Evolutionary conservation across 1,284 basidiomycete species (phyloP), one percentile per base, ranked within the genome.

Genomic region (Leccinum griseonigrum): DNA sequence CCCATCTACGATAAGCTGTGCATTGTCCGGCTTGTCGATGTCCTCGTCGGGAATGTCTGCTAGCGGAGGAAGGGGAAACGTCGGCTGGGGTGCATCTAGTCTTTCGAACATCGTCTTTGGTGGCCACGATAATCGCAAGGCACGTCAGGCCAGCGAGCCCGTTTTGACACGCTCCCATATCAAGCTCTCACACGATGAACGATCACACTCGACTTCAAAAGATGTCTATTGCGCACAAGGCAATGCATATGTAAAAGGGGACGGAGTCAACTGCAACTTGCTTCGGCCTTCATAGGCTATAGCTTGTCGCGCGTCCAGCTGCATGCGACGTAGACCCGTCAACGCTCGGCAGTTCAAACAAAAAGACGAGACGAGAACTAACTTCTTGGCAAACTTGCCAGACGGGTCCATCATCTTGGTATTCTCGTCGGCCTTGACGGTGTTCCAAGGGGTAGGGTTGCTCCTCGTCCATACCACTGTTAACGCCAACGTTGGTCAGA

Each of bases 391-490:
- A 65, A 92, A 91, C 67, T 84, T 86, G 70, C 88, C 84, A 77
- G 88, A 86, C 43, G 90, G 83, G 58, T 83, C 75, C 70, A 86
- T 71, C 60, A 93, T 54, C 78, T 93, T 93, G 61, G 83, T 89
- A 65, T 83, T 83, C 75, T 92, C 85, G 67, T 87, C 81, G 46
- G 83, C 86, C 72, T 90, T 82, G 72, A 93, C 81, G 63, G 83
- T 80, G 74, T 90, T 89, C 89, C 90, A 93, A 18, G 91, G 91
- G 11, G 86, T 86, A 11, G 90, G 90, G 80, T 93, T 93, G 71
- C 68, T 78, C 78, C 86, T 90, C 53, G 88, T 86, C 91, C 91
- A 93, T 70, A 92, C 78, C 64, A 93, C 91, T 92, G 43, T 60
- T 8, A 16, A 56, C 29, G 13, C 50, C 40, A 43, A 18, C n/a